Evolutionary conservation across 345 rosid species (phyloP).

Genomic region (Nephelium lappaceum): DNA sequence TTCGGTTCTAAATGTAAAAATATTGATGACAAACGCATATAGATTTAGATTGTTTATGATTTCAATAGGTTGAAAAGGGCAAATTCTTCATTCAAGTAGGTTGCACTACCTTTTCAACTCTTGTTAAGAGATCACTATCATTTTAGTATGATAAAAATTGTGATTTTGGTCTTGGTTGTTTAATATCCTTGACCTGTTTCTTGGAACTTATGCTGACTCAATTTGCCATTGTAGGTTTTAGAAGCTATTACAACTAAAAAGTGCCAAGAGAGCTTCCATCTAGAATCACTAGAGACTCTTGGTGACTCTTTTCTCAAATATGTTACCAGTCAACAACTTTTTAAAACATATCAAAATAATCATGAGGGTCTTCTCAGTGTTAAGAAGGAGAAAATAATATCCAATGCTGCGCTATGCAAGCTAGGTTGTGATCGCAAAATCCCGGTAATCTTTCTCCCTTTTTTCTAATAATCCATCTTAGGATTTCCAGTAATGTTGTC

Average conservation of each 20-base stretch:
- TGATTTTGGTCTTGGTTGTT: not conserved
- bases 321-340: slow-evolving; percentile 74
- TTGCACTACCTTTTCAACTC: not conserved
- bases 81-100: not conserved
- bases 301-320: slow-evolving; percentile 96
- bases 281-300: slow-evolving; percentile 89
- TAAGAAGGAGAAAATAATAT: slow-evolving; percentile 59
- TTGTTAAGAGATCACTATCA: not conserved
- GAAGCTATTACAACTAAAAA: slow-evolving; percentile 88
- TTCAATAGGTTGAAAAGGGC: not conserved
- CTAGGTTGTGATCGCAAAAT: slow-evolving; percentile 70
- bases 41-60: no score
- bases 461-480: not conserved
- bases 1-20: no score
- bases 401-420: slow-evolving; percentile 71
- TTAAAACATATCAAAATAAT: slow-evolving; percentile 44
- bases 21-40: no score
- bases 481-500: slow-evolving; percentile 4
- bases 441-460: slow-evolving; percentile 49
- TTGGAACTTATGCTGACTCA: not conserved
- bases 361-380: slow-evolving; percentile 86
- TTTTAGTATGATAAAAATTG: not conserved
- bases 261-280: slow-evolving; percentile 75
- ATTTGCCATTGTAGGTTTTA: slow-evolving; percentile 49
- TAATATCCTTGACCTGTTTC: not conserved